A percentile compares a stretch with the other conserved stretches of the same genome.
Conservation (phyloP, 108 stramenopile genomes). For the Fragilariopsis cylindrus region DNA sequence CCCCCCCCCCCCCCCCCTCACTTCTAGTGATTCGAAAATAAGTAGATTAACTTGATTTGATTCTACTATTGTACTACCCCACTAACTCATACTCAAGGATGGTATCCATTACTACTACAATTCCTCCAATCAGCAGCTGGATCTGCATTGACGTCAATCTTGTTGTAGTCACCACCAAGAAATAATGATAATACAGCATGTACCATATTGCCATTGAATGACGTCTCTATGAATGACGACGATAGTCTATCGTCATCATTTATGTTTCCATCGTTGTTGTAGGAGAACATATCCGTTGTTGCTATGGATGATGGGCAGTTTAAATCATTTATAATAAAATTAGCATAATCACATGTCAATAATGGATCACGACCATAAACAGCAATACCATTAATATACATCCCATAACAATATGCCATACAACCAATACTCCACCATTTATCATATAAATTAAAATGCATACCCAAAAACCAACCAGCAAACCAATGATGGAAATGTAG, state of each 20-base stretch:
- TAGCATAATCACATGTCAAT: constrained; percentile 68
- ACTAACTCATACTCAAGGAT: constrained; percentile 31
- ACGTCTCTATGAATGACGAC: neutral
- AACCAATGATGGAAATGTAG: constrained; percentile 85
- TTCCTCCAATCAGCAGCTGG: constrained; percentile 51
- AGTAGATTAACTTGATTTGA: neutral
- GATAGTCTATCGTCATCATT: no score
- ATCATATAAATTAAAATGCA: constrained; percentile 48
- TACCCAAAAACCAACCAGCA: constrained; percentile 53
- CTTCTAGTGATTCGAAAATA: no score
- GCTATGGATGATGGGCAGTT: constrained; percentile 35
- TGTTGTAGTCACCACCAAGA: constrained; percentile 34
- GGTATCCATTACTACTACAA: constrained; percentile 44
- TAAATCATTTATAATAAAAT: constrained; percentile 47
- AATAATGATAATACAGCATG: constrained; percentile 30
- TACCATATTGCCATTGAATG: neutral
- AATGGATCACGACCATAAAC: constrained; percentile 81
- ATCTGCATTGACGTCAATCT: constrained; percentile 37
- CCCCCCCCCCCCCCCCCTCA: no score
- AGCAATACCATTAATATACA: constrained; percentile 69
- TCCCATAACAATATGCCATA: constrained; percentile 62
- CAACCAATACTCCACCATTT: constrained; percentile 44
- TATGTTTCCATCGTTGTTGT: no score
- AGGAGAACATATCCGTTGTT: no score
- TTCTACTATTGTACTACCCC: neutral